Conservation (phyloP, 768 basidiomycete species). For the Saitozyma podzolica region DNA sequence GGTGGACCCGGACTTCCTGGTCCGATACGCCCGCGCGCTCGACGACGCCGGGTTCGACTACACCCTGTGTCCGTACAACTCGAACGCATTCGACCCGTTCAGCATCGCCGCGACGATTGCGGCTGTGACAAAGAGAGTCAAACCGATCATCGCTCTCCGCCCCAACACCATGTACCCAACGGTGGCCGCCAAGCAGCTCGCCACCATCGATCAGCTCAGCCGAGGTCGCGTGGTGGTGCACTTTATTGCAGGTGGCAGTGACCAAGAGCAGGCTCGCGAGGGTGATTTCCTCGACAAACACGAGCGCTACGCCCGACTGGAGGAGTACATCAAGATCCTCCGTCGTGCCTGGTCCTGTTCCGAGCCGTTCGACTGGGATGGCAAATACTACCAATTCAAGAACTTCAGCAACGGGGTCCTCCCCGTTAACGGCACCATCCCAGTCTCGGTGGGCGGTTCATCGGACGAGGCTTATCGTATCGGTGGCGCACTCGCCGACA, state of each 20-base stretch:
- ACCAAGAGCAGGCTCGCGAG: conserved; percentile 33
- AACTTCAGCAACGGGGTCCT: conserved; percentile 30
- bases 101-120: conserved; percentile 32
- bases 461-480: conserved; percentile 35
- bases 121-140: conserved; percentile 32
- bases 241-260: conserved; percentile 36
- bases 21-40: conserved; percentile 31
- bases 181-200: conserved; percentile 39
- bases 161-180: conserved; percentile 42
- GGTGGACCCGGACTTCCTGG: conserved; percentile 35
- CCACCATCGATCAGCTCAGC: conserved; percentile 31
- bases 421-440: conserved; percentile 24
- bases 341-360: conserved; percentile 29
- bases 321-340: conserved; percentile 41
- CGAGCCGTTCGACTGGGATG: conserved; percentile 37
- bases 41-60: conserved; percentile 40
- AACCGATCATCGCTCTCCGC: conserved; percentile 31
- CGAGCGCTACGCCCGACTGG: conserved; percentile 34
- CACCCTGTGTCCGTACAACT: conserved; percentile 34
- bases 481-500: conserved; percentile 36
- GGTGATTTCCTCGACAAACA: conserved; percentile 34
- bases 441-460: conserved; percentile 35
- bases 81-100: conserved; percentile 35
- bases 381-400: conserved; percentile 39
- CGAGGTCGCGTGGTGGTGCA: conserved; percentile 35